phyloP scores from a whole-genome alignment of 805 yeast species.

The Tetrapisispora pingtungensis region DNA sequence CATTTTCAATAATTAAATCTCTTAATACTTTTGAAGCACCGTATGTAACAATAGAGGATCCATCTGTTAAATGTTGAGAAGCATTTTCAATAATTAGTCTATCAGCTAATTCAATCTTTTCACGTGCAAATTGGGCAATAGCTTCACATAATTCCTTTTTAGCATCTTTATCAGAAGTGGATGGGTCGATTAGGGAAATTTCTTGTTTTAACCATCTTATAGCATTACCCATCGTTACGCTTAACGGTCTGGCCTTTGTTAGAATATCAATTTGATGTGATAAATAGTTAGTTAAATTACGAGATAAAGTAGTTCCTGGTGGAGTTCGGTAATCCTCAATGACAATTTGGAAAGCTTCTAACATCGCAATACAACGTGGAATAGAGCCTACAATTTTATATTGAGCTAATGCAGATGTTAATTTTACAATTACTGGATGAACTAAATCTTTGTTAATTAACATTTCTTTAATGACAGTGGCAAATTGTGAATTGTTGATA shows the following conservation, averaged over 20 bases:
- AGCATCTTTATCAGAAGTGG: slow-evolving; percentile 47
- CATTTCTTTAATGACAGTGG: slow-evolving; percentile 26
- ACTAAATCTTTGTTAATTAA: slow-evolving; percentile 41
- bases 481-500: slow-evolving; percentile 20
- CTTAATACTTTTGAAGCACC: slow-evolving; percentile 81
- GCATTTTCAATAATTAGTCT: slow-evolving; percentile 75
- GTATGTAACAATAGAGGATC: slow-evolving; percentile 73
- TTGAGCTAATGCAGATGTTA: slow-evolving; percentile 72
- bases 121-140: slow-evolving; percentile 74
- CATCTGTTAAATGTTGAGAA: slow-evolving; percentile 61
- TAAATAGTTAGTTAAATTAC: slow-evolving; percentile 80
- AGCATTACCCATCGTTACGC: slow-evolving; percentile 94
- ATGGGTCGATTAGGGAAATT: slow-evolving; percentile 73
- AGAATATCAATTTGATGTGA: slow-evolving; percentile 89
- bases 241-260: slow-evolving; percentile 81
- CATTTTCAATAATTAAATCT: slow-evolving; percentile 62
- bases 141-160: slow-evolving; percentile 51
- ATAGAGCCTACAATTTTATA: slow-evolving; percentile 86
- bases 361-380: slow-evolving; percentile 74
- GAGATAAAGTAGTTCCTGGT: slow-evolving; percentile 67
- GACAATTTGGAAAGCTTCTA: slow-evolving; percentile 72
- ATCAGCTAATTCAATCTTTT: slow-evolving; percentile 76
- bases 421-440: slow-evolving; percentile 74
- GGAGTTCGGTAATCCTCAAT: slow-evolving; percentile 80
- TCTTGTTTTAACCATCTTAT: slow-evolving; percentile 95